Evolutionary conservation across 208 protist genomes (phyloP).

Genomic region (Crithidia mellificae): DNA sequence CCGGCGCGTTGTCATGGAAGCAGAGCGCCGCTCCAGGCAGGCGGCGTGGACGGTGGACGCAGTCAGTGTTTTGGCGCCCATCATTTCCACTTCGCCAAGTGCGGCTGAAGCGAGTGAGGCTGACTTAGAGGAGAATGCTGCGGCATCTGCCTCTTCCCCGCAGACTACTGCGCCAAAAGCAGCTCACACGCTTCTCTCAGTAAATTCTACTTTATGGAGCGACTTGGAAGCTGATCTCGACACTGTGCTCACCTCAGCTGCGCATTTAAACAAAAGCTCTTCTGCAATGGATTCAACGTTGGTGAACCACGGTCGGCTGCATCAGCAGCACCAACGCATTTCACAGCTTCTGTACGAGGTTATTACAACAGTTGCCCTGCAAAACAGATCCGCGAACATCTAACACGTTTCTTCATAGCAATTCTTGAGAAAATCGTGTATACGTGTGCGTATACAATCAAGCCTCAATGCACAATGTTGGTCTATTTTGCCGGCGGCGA

Average conservation of each 20-base stretch:
- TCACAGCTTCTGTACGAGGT: not conserved
- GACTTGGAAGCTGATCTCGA: constrained; percentile 1
- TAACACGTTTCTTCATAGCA: too few relatives aligned
- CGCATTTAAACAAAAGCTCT: too few relatives aligned
- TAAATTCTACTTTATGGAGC: not conserved
- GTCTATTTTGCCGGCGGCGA: too few relatives aligned
- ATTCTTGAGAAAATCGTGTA: too few relatives aligned
- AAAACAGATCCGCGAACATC: too few relatives aligned
- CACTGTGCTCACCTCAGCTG: not conserved
- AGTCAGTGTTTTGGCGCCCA: not conserved
- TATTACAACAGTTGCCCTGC: not conserved
- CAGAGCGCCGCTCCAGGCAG: not conserved
- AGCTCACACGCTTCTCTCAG: not conserved
- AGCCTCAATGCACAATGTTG: too few relatives aligned
- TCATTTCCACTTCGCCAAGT: too few relatives aligned
- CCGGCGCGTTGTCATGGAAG: not conserved
- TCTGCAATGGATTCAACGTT: too few relatives aligned
- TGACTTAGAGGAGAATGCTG: not conserved
- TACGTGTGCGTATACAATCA: too few relatives aligned
- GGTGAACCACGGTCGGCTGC: not conserved
- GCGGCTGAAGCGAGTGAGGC: not conserved
- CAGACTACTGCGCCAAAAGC: too few relatives aligned
- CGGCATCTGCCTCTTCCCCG: too few relatives aligned
- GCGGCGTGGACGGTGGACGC: constrained; percentile 13
- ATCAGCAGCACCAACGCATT: constrained; percentile 13